A percentile compares a stretch with the other conserved stretches of the same genome.
phyloP scores from a whole-genome alignment of 2,329 filamentous ascomycete genomes.

The Nannizzia gypsea region DNA sequence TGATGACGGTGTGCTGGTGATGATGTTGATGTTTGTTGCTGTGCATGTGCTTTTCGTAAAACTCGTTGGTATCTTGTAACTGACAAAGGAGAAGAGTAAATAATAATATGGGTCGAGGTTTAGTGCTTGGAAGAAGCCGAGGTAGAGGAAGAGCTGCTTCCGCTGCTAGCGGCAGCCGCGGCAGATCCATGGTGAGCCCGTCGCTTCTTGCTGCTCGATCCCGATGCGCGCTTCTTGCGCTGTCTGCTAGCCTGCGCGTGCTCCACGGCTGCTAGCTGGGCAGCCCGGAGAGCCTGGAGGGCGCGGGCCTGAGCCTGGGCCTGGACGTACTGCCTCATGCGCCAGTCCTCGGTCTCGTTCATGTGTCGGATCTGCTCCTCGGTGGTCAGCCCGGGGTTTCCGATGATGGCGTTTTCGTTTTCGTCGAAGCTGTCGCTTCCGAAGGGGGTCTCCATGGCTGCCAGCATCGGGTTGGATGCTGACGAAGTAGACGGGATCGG shows the following conservation, averaged over 20 bases:
- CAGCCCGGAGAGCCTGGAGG: slow-evolving; percentile 28
- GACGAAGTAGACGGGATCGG: slow-evolving; percentile 22
- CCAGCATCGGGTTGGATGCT: slow-evolving; percentile 2
- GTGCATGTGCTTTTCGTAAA: background rate
- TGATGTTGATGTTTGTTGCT: background rate
- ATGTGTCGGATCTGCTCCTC: slow-evolving; percentile 31
- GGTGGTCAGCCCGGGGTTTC: slow-evolving; percentile 23
- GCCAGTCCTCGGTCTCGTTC: slow-evolving; percentile 25
- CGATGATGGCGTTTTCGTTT: slow-evolving; percentile 15
- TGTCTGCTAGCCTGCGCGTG: slow-evolving; percentile 15
- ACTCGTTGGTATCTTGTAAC: background rate
- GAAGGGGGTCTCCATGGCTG: background rate
- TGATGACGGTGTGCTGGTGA: too few relatives aligned
- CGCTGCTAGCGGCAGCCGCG: background rate
- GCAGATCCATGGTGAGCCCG: slow-evolving; percentile 13
- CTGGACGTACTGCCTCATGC: slow-evolving; percentile 29
- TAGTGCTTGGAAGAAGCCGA: background rate
- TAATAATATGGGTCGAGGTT: too few relatives aligned
- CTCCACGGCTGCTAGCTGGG: slow-evolving; percentile 21
- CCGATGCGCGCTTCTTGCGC: slow-evolving; percentile 15
- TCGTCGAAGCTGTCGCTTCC: background rate
- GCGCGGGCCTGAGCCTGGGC: slow-evolving; percentile 32
- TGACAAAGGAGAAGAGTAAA: background rate
- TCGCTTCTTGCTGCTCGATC: slow-evolving; percentile 14
- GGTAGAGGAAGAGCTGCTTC: background rate